A percentile compares a stretch with the other conserved stretches of the same genome.
Evolutionary conservation across 768 basidiomycete species (phyloP).

Genomic region (Boletus eberwhitei): DNA sequence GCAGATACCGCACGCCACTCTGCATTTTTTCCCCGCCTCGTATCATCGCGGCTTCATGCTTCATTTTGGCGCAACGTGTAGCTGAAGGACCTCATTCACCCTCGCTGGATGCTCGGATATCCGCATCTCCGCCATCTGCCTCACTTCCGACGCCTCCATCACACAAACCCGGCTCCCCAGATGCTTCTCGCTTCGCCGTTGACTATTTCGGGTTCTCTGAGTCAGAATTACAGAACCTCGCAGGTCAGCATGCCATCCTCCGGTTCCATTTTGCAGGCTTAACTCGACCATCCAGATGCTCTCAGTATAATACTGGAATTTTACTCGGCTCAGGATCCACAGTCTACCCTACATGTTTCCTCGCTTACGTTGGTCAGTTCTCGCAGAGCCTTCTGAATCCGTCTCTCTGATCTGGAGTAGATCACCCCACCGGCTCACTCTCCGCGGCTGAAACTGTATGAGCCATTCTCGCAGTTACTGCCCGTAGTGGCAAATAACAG

Average conservation of each 20-base stretch:
- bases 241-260: slow-evolving; percentile 44
- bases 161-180: slow-evolving; percentile 69
- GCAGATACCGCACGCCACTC: slow-evolving; percentile 75
- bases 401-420: slow-evolving; percentile 31
- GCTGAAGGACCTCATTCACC: slow-evolving; percentile 71
- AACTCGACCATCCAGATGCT: slow-evolving; percentile 44
- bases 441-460: slow-evolving; percentile 39
- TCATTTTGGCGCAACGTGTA: slow-evolving; percentile 70
- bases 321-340: slow-evolving; percentile 60
- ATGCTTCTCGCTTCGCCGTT: slow-evolving; percentile 62
- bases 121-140: slow-evolving; percentile 64
- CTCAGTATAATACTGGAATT: slow-evolving; percentile 69
- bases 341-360: slow-evolving; percentile 48
- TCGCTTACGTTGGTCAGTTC: slow-evolving; percentile 49
- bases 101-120: slow-evolving; percentile 72
- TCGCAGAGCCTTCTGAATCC: neutral
- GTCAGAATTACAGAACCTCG: slow-evolving; percentile 52
- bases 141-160: slow-evolving; percentile 81
- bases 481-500: slow-evolving; percentile 30
- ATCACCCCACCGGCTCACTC: slow-evolving; percentile 46
- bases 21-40: slow-evolving; percentile 68
- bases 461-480: slow-evolving; percentile 36
- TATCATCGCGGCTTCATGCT: slow-evolving; percentile 75
- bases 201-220: slow-evolving; percentile 65
- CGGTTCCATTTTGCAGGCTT: neutral